Percentiles rank a stretch among this genome's conserved stretches.
Evolutionary conservation across 2,329 filamentous ascomycete genomes (phyloP).

Genomic region (Aureobasidium leucospermi): DNA sequence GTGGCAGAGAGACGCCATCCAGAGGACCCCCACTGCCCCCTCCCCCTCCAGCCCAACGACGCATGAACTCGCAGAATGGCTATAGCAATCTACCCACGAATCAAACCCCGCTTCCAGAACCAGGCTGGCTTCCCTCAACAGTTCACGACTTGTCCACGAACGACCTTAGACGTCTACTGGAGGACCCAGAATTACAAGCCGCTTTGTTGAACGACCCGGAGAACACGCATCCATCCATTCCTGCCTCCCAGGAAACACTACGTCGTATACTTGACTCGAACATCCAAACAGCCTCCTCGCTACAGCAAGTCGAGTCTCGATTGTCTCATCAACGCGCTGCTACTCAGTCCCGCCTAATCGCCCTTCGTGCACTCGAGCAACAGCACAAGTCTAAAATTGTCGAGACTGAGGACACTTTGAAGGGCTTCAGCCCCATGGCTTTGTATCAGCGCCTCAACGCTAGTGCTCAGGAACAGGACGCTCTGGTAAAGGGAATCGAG

Average conservation of each 20-base stretch:
- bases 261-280: conserved; percentile 62
- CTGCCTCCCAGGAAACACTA: conserved; percentile 58
- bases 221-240: conserved; percentile 65
- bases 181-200: conserved; percentile 58
- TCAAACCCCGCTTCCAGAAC: conserved; percentile 33
- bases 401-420: conserved; percentile 79
- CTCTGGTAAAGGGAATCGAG: conserved; percentile 72
- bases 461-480: conserved; percentile 74
- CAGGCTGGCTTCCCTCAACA: conserved; percentile 70
- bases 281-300: conserved; percentile 57
- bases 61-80: conserved; percentile 13
- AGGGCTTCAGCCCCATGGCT: conserved; percentile 77
- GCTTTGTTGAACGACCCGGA: conserved; percentile 63
- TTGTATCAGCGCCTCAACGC: conserved; percentile 75
- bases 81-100: background rate
- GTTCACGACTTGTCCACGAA: conserved; percentile 69
- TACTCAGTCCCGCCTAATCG: conserved; percentile 73
- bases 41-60: conserved; percentile 31
- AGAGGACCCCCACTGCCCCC: conserved; percentile 39
- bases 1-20: conserved; percentile 34
- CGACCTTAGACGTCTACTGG: conserved; percentile 65
- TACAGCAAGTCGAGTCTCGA: conserved; percentile 54
- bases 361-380: conserved; percentile 80
- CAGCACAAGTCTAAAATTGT: conserved; percentile 84
- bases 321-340: conserved; percentile 56